A percentile compares a stretch with the other conserved stretches of the same genome.
Conservation (phyloP, 2,329 filamentous ascomycete genomes). For the Teratosphaeria destructans region DNA sequence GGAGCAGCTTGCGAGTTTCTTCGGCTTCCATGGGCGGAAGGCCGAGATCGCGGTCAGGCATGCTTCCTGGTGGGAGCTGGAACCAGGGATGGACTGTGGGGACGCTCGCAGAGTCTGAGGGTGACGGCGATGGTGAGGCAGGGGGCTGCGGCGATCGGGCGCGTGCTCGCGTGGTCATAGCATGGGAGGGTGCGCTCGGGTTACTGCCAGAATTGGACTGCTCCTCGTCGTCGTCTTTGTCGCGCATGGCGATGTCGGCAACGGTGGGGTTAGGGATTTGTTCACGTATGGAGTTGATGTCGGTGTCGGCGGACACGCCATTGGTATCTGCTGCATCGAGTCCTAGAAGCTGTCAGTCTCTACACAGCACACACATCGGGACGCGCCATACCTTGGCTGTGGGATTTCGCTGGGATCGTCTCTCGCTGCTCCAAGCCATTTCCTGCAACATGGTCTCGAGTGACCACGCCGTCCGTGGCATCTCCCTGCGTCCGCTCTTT, state of each 20-base stretch:
- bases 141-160: conserved; percentile 32
- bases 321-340: neutral
- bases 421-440: neutral
- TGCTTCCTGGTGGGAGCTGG: conserved; percentile 50
- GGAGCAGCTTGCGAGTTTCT: conserved; percentile 61
- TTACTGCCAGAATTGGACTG: conserved; percentile 27
- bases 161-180: conserved; percentile 47
- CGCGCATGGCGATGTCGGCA: conserved; percentile 10
- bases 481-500: conserved; percentile 4
- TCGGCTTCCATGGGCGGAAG: conserved; percentile 66
- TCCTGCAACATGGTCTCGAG: conserved; percentile 3
- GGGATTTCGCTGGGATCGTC: neutral
- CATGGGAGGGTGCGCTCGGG: conserved; percentile 38
- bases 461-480: conserved; percentile 19
- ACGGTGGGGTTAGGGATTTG: conserved; percentile 10
- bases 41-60: conserved; percentile 59
- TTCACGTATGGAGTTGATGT: neutral
- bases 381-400: neutral
- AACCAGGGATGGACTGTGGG: conserved; percentile 67
- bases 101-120: conserved; percentile 32
- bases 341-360: neutral
- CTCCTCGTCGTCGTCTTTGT: conserved; percentile 20
- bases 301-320: neutral
- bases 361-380: neutral
- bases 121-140: conserved; percentile 27